A percentile compares a stretch with the other conserved stretches of the same genome.
Conservation (phyloP, 805 yeast species). For the Kluyveromyces starmeri region DNA sequence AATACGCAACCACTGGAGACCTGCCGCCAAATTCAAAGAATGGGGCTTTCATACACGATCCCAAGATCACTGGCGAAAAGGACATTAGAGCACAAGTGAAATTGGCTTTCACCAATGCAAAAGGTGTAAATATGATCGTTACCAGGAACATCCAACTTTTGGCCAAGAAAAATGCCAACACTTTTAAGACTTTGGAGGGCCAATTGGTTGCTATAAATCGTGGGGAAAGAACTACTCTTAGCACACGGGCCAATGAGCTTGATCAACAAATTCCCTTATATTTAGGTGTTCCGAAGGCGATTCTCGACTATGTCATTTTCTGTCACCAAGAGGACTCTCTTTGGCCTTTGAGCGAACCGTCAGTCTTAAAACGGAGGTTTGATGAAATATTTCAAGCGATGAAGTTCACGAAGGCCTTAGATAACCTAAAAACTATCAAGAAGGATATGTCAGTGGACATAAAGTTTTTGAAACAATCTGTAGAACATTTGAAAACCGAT, state of each 20-base stretch:
- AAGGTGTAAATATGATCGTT: slow-evolving; percentile 70
- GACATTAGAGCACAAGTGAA: slow-evolving; percentile 86
- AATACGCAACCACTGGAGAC: slow-evolving; percentile 92
- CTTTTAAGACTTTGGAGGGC: slow-evolving; percentile 88
- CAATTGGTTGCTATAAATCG: slow-evolving; percentile 58
- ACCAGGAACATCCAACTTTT: slow-evolving; percentile 76
- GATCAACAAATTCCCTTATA: slow-evolving; percentile 73
- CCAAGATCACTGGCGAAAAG: slow-evolving; percentile 64
- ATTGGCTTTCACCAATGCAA: slow-evolving; percentile 68
- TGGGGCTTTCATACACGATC: slow-evolving; percentile 94
- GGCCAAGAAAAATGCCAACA: slow-evolving; percentile 49
- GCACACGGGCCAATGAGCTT: slow-evolving; percentile 76
- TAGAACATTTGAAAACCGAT: slow-evolving; percentile 66
- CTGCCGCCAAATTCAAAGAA: slow-evolving; percentile 93
- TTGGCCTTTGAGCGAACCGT: slow-evolving; percentile 95
- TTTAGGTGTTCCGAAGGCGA: slow-evolving; percentile 81
- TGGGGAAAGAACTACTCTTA: slow-evolving; percentile 65
- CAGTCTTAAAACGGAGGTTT: slow-evolving; percentile 78
- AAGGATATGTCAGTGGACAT: slow-evolving; percentile 74
- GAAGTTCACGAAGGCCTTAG: slow-evolving; percentile 85
- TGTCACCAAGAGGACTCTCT: slow-evolving; percentile 96
- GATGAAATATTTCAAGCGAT: slow-evolving; percentile 96
- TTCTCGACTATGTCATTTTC: slow-evolving; percentile 85
- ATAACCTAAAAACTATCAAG: slow-evolving; percentile 61
- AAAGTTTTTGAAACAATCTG: slow-evolving; percentile 67